A percentile compares a stretch with the other conserved stretches of the same genome.
Evolutionary conservation across 2,329 filamentous ascomycete genomes (phyloP).

Genomic region (Colletotrichum cuscutae): DNA sequence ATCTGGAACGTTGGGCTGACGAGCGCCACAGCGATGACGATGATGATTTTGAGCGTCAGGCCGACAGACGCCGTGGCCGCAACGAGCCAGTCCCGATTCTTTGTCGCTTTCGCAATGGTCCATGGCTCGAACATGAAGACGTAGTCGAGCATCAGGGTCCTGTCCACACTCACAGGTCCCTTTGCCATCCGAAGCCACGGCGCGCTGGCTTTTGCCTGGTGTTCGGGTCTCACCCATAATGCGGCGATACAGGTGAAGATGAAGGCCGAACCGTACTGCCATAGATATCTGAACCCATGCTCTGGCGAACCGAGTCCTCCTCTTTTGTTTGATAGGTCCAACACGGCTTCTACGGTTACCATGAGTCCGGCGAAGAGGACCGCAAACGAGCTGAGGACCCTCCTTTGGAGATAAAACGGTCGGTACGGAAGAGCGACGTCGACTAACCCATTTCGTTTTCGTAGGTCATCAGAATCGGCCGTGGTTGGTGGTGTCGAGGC

Average conservation of each 20-base stretch:
- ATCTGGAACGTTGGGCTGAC: constrained; percentile 45
- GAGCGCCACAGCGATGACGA: constrained; percentile 49
- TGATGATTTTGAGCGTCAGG: constrained; percentile 45
- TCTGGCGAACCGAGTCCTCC: constrained; percentile 42
- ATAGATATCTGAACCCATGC: constrained; percentile 45
- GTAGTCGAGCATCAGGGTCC: constrained; percentile 50
- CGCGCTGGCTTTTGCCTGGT: constrained; percentile 49
- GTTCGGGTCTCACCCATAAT: constrained; percentile 50
- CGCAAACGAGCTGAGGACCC: constrained; percentile 44
- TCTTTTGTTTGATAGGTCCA: constrained; percentile 44
- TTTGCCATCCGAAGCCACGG: constrained; percentile 50
- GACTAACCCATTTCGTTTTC: constrained; percentile 36
- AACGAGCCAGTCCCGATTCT: constrained; percentile 49
- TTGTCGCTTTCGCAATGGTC: constrained; percentile 42
- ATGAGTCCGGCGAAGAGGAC: constrained; percentile 42
- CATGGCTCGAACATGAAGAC: constrained; percentile 43
- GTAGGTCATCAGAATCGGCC: background rate
- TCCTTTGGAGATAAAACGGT: constrained; percentile 47
- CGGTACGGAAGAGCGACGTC: constrained; percentile 47
- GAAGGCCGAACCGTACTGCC: constrained; percentile 48
- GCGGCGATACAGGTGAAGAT: constrained; percentile 46
- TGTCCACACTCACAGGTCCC: constrained; percentile 41
- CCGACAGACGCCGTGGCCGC: constrained; percentile 40
- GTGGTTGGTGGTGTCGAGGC: background rate
- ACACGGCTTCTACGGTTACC: constrained; percentile 43